A percentile compares a stretch with the other conserved stretches of the same genome.
Evolutionary conservation across 495 filamentous ascomycete species (phyloP).

Genomic region (Aspergillus bridgeri): DNA sequence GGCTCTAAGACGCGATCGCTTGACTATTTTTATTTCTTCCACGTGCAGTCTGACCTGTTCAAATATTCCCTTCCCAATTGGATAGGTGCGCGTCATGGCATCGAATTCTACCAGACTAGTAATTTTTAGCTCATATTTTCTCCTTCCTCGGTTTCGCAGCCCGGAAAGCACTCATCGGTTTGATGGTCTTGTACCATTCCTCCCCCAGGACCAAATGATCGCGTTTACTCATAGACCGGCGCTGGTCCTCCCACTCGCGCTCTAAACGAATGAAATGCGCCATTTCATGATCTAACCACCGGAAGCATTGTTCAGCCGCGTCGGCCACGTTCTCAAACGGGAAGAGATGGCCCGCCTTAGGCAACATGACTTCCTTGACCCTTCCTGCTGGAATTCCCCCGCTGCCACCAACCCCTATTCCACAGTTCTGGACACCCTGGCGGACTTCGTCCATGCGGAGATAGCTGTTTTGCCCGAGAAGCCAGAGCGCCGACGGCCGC

Average conservation of each 20-base stretch:
- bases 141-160: neutral
- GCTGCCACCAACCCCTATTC: constrained; percentile 7
- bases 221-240: neutral
- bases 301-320: neutral
- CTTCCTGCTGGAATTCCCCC: constrained; percentile 1
- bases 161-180: neutral
- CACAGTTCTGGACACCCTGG: neutral
- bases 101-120: neutral
- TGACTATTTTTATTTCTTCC: no score
- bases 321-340: constrained; percentile 2
- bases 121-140: neutral
- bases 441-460: neutral
- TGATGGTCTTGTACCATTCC: neutral
- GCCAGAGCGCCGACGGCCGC: constrained; percentile 2
- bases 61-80: no score
- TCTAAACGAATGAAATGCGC: neutral
- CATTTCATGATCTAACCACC: constrained; percentile 4
- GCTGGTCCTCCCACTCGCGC: neutral
- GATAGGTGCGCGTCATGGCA: no score
- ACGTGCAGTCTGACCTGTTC: no score
- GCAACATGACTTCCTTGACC: constrained; percentile 5
- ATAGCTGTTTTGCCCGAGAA: neutral
- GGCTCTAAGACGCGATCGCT: no score
- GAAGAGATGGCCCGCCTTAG: constrained; percentile 2
- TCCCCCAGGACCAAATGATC: constrained; percentile 3